phyloP scores from a whole-genome alignment of 1,284 basidiomycete species.

The Vanrija sp. region DNA sequence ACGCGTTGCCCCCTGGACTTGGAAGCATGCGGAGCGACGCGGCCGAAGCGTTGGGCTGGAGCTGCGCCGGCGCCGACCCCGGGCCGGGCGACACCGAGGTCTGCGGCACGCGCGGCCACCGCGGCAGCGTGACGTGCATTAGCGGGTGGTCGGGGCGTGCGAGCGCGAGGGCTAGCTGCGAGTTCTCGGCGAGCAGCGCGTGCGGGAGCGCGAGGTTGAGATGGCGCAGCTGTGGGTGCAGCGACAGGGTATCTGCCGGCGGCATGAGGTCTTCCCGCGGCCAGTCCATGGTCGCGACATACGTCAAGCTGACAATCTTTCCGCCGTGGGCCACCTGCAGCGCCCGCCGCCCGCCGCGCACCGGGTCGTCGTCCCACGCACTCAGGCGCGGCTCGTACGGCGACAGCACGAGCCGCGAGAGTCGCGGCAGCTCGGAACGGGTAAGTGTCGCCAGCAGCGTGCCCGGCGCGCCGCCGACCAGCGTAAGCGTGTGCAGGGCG shows the following conservation, averaged over 20 bases:
- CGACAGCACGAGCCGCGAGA: conserved; percentile 67
- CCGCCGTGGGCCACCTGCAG: conserved; percentile 65
- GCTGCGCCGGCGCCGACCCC: not conserved
- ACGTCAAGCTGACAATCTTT: conserved; percentile 60
- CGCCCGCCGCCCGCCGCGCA: conserved; percentile 53
- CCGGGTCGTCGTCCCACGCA: conserved; percentile 9
- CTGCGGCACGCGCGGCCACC: conserved; percentile 20
- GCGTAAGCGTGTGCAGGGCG: conserved; percentile 60
- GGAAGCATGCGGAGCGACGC: not conserved
- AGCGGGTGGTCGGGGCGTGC: conserved; percentile 51
- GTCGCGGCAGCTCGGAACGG: conserved; percentile 59
- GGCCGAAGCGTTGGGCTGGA: not conserved
- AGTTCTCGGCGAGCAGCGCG: conserved; percentile 24
- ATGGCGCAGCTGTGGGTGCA: conserved; percentile 42
- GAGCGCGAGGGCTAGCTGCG: conserved; percentile 7
- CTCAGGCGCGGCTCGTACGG: conserved; percentile 5
- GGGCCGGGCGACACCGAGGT: not conserved
- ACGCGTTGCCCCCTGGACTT: conserved; percentile 10
- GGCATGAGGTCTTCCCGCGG: conserved; percentile 64
- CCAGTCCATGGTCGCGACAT: conserved; percentile 58
- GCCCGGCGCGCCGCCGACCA: conserved; percentile 65
- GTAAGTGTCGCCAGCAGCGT: conserved; percentile 62
- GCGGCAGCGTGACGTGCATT: conserved; percentile 64
- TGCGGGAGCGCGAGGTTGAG: conserved; percentile 33
- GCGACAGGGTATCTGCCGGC: conserved; percentile 48